A percentile compares a stretch with the other conserved stretches of the same genome.
phyloP scores from a whole-genome alignment of 345 rosid genomes.

The Pugionium cornutum region DNA sequence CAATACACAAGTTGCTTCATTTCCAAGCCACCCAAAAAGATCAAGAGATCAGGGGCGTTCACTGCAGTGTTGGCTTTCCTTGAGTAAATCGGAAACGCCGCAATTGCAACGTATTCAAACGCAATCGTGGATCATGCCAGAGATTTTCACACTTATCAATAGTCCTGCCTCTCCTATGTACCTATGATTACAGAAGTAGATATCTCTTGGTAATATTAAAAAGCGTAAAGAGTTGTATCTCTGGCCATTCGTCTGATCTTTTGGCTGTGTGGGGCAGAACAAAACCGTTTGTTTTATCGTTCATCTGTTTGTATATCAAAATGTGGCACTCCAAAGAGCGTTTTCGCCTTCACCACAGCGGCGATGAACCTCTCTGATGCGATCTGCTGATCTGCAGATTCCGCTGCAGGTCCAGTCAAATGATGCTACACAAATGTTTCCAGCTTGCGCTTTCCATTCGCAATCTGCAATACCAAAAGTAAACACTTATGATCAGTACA shows the following conservation, averaged over 20 bases:
- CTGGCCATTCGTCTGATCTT: constrained; percentile 19
- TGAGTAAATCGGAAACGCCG: constrained; percentile 20
- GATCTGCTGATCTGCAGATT: constrained; percentile 82
- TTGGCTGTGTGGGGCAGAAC: constrained; percentile 17
- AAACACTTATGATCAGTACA: neutral
- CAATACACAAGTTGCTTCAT: constrained; percentile 25
- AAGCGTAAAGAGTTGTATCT: constrained; percentile 9
- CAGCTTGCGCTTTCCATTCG: constrained; percentile 98
- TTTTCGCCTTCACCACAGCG: constrained; percentile 94
- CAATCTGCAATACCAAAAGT: constrained; percentile 59
- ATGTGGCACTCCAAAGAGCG: constrained; percentile 79
- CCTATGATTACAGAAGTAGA: constrained; percentile 33
- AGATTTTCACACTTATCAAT: constrained; percentile 12
- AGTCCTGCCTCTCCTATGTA: constrained; percentile 26
- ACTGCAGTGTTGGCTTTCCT: constrained; percentile 22
- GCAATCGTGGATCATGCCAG: constrained; percentile 24
- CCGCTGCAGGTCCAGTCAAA: constrained; percentile 99
- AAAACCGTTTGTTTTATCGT: constrained; percentile 1
- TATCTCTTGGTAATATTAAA: constrained; percentile 18
- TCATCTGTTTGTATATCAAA: constrained; percentile 37
- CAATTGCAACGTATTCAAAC: constrained; percentile 11
- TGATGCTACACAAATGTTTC: constrained; percentile 91
- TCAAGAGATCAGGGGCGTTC: neutral
- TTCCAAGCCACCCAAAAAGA: constrained; percentile 22
- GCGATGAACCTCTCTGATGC: constrained; percentile 87